phyloP scores from a whole-genome alignment of 345 rosid species.

The Syzygium grande region DNA sequence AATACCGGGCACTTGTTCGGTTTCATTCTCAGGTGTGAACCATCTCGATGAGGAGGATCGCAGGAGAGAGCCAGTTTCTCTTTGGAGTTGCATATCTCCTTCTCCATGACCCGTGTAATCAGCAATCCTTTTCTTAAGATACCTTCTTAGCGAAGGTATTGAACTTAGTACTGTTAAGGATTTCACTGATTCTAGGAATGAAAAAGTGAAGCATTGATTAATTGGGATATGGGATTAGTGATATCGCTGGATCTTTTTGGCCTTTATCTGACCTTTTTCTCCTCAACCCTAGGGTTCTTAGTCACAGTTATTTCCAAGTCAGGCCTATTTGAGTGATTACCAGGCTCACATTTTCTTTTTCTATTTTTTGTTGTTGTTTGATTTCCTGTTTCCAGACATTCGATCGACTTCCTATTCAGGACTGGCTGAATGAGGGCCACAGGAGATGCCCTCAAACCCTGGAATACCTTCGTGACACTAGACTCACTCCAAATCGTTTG shows the following conservation, averaged over 20 bases:
- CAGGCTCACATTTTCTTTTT: neutral
- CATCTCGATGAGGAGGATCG: neutral
- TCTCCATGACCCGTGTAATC: neutral
- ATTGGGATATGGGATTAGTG: neutral
- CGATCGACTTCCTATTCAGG: slow-evolving; percentile 32
- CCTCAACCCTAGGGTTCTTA: neutral
- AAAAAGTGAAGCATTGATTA: neutral
- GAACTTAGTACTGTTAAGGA: neutral
- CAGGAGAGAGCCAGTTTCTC: neutral
- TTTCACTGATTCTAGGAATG: neutral
- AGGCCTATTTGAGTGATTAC: neutral
- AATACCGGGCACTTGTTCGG: neutral
- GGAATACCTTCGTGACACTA: slow-evolving; percentile 28
- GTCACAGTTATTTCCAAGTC: neutral
- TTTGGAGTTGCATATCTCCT: neutral
- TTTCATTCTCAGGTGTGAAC: neutral
- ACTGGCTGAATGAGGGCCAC: slow-evolving; percentile 30
- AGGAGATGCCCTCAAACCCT: slow-evolving; percentile 41
- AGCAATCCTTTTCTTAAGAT: neutral
- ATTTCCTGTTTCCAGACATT: slow-evolving; percentile 37
- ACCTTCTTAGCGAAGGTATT: neutral
- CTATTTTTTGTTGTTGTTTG: neutral
- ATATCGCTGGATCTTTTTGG: neutral
- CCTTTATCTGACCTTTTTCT: neutral
- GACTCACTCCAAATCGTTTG: slow-evolving; percentile 35